These are phyloP conservation scores for Kurtzmaniella fragi DNA, from an alignment of 805 yeast species.

Conservation along the genomic window DNA sequence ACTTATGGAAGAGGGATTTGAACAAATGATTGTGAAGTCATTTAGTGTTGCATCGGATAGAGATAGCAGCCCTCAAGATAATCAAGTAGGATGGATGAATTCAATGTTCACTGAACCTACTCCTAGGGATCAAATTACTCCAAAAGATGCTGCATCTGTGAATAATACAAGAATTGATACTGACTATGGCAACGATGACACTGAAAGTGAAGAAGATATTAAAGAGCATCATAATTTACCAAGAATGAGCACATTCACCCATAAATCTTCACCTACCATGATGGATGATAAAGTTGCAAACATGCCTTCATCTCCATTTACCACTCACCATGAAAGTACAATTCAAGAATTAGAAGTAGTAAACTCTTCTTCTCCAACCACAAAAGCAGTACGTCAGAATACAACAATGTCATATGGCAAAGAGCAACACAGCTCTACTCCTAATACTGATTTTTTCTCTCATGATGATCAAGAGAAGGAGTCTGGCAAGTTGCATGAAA, in stretches of 20 bases:
- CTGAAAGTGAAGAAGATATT: conserved; percentile 11
- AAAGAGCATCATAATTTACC: conserved; percentile 21
- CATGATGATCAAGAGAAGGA: conserved; percentile 13
- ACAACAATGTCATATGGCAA: conserved; percentile 26
- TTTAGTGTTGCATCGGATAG: conserved; percentile 20
- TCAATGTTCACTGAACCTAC: conserved; percentile 39
- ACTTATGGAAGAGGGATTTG: conserved; percentile 15
- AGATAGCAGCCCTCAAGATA: conserved; percentile 18
- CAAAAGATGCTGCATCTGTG: conserved; percentile 10
- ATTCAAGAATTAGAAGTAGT: not conserved
- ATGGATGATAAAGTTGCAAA: conserved; percentile 16
- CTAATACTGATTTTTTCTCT: conserved; percentile 21
- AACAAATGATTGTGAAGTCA: conserved; percentile 20
- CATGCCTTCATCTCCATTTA: conserved; percentile 39
- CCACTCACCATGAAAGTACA: conserved; percentile 8
- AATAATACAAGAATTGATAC: not conserved
- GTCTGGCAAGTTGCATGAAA: not conserved
- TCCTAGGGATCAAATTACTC: conserved; percentile 28
- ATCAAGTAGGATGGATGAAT: conserved; percentile 39
- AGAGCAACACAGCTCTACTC: conserved; percentile 16
- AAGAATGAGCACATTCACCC: conserved; percentile 24
- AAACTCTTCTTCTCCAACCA: conserved; percentile 24
- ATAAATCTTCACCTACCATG: conserved; percentile 19
- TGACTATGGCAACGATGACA: conserved; percentile 2
- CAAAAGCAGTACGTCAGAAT: conserved; percentile 30